Percentiles rank a stretch among this genome's conserved stretches.
Conservation (phyloP, 352 stramenopile species). For the Peronosclerospora sorghi region DNA sequence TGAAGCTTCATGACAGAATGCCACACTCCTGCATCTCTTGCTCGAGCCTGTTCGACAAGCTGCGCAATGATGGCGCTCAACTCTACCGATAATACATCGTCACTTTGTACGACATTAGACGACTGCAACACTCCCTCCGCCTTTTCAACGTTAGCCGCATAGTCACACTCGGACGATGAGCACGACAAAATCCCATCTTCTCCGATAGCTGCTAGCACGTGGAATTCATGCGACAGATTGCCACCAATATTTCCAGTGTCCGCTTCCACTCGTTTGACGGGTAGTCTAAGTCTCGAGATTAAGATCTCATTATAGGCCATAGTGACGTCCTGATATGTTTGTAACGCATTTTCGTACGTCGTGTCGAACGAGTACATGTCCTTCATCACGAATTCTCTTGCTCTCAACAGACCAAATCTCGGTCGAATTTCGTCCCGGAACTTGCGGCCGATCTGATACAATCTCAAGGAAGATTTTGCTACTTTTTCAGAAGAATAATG, state of each 20-base stretch:
- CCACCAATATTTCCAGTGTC: slow-evolving; percentile 84
- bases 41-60: slow-evolving; percentile 7
- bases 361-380: slow-evolving; percentile 87
- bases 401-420: slow-evolving; percentile 71
- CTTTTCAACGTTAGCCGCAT: slow-evolving; percentile 85
- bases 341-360: slow-evolving; percentile 38
- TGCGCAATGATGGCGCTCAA: slow-evolving; percentile 14
- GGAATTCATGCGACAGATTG: slow-evolving; percentile 85
- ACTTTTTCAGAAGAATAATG: slow-evolving; percentile 32
- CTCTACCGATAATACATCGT: slow-evolving; percentile 5
- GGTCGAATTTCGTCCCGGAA: slow-evolving; percentile 85
- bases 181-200: slow-evolving; percentile 81
- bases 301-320: slow-evolving; percentile 73
- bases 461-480: slow-evolving; percentile 36
- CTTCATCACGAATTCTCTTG: slow-evolving; percentile 87
- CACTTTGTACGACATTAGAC: background rate
- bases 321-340: slow-evolving; percentile 76
- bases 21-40: slow-evolving; percentile 18
- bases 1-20: slow-evolving; percentile 23
- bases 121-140: slow-evolving; percentile 32
- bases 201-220: slow-evolving; percentile 70
- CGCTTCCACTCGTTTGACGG: slow-evolving; percentile 70
- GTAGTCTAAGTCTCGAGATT: slow-evolving; percentile 43
- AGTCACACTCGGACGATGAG: slow-evolving; percentile 36
- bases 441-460: slow-evolving; percentile 85